Evolutionary conservation across 2,329 filamentous ascomycete genomes (phyloP).

Genomic region (Leptographium radiaticola): DNA sequence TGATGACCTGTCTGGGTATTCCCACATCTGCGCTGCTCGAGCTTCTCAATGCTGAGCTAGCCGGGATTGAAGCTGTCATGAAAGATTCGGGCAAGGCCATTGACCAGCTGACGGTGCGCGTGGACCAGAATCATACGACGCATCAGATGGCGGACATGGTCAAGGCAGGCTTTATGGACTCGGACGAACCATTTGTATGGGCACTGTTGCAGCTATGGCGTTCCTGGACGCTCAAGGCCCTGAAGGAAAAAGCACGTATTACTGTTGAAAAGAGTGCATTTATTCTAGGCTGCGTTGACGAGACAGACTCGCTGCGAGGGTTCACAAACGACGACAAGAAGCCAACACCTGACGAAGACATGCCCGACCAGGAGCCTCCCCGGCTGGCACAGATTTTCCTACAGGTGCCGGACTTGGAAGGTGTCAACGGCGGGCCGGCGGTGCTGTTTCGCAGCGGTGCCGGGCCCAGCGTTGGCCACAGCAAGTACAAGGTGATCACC

Average conservation of each 20-base stretch:
- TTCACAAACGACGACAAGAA: conserved; percentile 27
- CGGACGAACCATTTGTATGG: conserved; percentile 65
- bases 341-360: too few relatives aligned
- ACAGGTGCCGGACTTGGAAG: conserved; percentile 48
- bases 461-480: conserved; percentile 16
- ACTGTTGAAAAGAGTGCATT: conserved; percentile 73
- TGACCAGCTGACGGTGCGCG: conserved; percentile 54
- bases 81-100: conserved; percentile 49
- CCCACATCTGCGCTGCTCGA: conserved; percentile 49
- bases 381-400: conserved; percentile 77
- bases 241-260: conserved; percentile 89
- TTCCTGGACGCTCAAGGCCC: conserved; percentile 73
- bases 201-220: conserved; percentile 76
- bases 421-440: conserved; percentile 26
- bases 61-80: conserved; percentile 58
- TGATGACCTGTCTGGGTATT: conserved; percentile 71
- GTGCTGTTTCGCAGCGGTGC: background rate
- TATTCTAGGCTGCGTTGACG: conserved; percentile 78
- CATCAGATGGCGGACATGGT: conserved; percentile 65
- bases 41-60: conserved; percentile 56
- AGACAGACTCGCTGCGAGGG: conserved; percentile 63
- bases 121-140: conserved; percentile 78
- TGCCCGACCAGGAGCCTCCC: conserved; percentile 21
- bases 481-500: conserved; percentile 47
- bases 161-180: conserved; percentile 61